Percentiles rank a stretch among this genome's conserved stretches.
phyloP scores from a whole-genome alignment of 164 flowering plant genomes.

The Hamamelis virginiana region DNA sequence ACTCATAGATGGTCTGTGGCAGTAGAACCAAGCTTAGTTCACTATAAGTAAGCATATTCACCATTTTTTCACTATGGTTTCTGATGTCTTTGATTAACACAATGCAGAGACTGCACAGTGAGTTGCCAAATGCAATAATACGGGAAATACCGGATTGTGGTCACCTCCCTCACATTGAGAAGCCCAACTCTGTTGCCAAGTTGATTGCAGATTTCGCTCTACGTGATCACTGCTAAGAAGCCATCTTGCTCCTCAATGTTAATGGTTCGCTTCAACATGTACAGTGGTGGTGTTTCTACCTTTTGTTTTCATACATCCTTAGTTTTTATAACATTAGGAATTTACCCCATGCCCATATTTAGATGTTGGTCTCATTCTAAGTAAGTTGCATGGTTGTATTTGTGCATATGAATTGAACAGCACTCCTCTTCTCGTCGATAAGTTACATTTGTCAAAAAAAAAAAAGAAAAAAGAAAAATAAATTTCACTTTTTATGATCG shows the following conservation, averaged over 20 bases:
- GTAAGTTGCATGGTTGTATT: too few species aligned
- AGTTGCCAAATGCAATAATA: conserved; percentile 54
- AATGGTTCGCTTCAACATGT: background rate
- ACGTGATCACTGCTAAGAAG: conserved; percentile 13
- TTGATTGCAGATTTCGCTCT: conserved; percentile 49
- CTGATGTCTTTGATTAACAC: background rate
- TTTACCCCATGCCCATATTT: background rate
- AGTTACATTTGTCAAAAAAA: too few species aligned
- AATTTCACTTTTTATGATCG: too few species aligned
- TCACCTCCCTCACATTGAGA: conserved; percentile 83
- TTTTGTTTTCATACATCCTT: too few species aligned
- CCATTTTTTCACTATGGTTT: background rate
- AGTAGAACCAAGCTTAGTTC: too few species aligned
- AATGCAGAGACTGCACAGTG: conserved; percentile 61
- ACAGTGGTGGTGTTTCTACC: too few species aligned
- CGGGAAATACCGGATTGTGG: conserved; percentile 61
- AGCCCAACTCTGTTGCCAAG: conserved; percentile 49
- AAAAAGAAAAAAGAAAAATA: too few species aligned
- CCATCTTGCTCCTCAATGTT: background rate
- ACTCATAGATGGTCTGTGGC: too few species aligned
- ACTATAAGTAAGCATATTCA: too few species aligned
- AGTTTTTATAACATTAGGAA: background rate
- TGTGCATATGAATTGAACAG: too few species aligned
- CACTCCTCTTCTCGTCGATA: too few species aligned
- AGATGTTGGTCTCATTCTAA: too few species aligned